Evolutionary conservation across 495 filamentous ascomycete genomes (phyloP).

Genomic region (Penicillium ucsense): DNA sequence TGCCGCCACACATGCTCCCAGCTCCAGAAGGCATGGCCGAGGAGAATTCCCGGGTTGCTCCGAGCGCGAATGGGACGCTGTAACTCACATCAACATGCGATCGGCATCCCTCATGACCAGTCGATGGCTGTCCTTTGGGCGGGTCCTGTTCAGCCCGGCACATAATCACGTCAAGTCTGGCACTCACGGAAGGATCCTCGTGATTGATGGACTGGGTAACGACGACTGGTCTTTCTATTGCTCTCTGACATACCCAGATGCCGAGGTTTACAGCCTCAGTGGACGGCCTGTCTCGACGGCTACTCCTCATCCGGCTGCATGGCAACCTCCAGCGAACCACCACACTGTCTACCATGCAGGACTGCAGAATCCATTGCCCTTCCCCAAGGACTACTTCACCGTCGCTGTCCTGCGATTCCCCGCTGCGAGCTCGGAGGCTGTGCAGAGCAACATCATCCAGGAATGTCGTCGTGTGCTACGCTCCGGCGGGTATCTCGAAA

Average conservation of each 20-base stretch:
- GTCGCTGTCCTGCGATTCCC: constrained; percentile 87
- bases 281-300: constrained; percentile 23
- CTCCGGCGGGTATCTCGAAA: constrained; percentile 81
- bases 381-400: constrained; percentile 76
- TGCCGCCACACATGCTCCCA: constrained; percentile 17
- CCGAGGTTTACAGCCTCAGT: constrained; percentile 69
- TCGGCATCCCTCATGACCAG: constrained; percentile 71
- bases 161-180: constrained; percentile 65
- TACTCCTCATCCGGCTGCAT: constrained; percentile 30
- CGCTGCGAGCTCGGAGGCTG: constrained; percentile 55
- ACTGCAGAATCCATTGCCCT: constrained; percentile 66
- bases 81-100: constrained; percentile 70
- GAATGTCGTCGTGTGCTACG: constrained; percentile 88
- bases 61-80: constrained; percentile 50
- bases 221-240: constrained; percentile 98
- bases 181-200: constrained; percentile 55
- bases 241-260: constrained; percentile 78
- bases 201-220: constrained; percentile 84
- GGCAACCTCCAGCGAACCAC: constrained; percentile 68
- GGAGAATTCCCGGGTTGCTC: constrained; percentile 38
- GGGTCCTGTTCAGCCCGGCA: constrained; percentile 88
- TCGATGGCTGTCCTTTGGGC: constrained; percentile 88
- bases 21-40: constrained; percentile 23
- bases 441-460: constrained; percentile 71
- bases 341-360: constrained; percentile 69